phyloP scores from a whole-genome alignment of 345 rosid genomes.

The Carallia pectinifolia region DNA sequence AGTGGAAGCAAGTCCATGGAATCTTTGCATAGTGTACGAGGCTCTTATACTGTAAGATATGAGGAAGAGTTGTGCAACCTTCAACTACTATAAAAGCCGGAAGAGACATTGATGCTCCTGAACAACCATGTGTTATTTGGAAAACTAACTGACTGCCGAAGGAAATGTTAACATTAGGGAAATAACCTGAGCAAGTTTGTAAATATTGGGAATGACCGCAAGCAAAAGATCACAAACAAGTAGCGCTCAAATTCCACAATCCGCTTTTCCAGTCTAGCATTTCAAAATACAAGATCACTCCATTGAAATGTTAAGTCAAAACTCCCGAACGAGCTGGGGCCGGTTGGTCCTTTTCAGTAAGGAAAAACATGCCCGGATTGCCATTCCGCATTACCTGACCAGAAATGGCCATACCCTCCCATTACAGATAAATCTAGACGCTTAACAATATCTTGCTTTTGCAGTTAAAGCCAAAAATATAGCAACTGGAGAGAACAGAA shows the following conservation, averaged over 20 bases:
- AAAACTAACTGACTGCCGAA: not conserved
- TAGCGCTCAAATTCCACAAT: not conserved
- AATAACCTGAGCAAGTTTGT: not conserved
- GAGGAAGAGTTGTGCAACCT: no score
- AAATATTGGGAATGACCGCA: constrained; percentile 4
- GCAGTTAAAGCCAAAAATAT: constrained; percentile 2
- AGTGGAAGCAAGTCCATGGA: no score
- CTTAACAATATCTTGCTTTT: constrained; percentile 1
- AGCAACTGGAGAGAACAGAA: not conserved
- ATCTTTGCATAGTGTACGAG: no score
- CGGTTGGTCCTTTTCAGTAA: not conserved
- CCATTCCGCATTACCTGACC: constrained; percentile 6
- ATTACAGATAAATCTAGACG: not conserved
- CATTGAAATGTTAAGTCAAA: constrained; percentile 17
- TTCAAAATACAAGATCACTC: constrained; percentile 11
- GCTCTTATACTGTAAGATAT: no score
- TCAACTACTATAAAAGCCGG: no score
- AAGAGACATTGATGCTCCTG: not conserved
- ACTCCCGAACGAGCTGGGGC: constrained; percentile 10
- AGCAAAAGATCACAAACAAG: not conserved
- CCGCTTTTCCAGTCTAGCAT: constrained; percentile 13
- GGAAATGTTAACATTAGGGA: not conserved
- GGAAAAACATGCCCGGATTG: not conserved
- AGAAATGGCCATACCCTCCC: not conserved
- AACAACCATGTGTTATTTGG: not conserved